Percentiles rank a stretch among this genome's conserved stretches.
Evolutionary conservation across 805 yeast genomes (phyloP).

Genomic region (Candida xiaguanensis): DNA sequence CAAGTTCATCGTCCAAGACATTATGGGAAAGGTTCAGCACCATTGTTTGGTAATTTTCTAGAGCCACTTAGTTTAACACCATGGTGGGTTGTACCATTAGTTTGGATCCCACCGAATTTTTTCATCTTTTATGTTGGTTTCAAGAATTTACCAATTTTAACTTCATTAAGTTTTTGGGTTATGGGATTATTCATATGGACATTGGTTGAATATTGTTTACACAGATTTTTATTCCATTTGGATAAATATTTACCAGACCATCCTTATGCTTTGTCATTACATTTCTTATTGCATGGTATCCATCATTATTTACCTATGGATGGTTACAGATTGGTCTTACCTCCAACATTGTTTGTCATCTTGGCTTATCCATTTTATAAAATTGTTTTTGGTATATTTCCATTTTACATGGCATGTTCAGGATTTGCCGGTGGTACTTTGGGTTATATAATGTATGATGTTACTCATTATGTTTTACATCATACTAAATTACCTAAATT

Average conservation of each 20-base stretch:
- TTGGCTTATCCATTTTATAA: slow-evolving; percentile 79
- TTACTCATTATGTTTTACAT: slow-evolving; percentile 91
- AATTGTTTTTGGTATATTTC: slow-evolving; percentile 71
- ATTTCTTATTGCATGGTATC: slow-evolving; percentile 90
- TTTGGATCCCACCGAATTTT: slow-evolving; percentile 84
- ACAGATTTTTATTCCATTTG: slow-evolving; percentile 89
- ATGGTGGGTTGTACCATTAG: slow-evolving; percentile 86
- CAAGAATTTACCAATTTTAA: slow-evolving; percentile 40
- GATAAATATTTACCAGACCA: slow-evolving; percentile 84
- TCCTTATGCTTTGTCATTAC: slow-evolving; percentile 69
- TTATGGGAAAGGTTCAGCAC: slow-evolving; percentile 96
- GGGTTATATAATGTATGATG: slow-evolving; percentile 90
- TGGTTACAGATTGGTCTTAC: slow-evolving; percentile 86
- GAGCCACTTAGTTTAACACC: slow-evolving; percentile 91
- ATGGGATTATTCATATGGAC: slow-evolving; percentile 95
- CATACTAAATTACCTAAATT: slow-evolving; percentile 78
- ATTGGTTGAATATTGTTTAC: slow-evolving; percentile 79
- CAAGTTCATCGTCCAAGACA: slow-evolving; percentile 98
- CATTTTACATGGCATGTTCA: slow-evolving; percentile 81
- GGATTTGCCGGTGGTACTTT: slow-evolving; percentile 95
- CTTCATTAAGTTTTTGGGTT: slow-evolving; percentile 56
- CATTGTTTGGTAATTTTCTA: slow-evolving; percentile 87
- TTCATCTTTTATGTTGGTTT: slow-evolving; percentile 61
- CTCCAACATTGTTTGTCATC: slow-evolving; percentile 78
- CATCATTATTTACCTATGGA: slow-evolving; percentile 99